phyloP scores from a whole-genome alignment of 176 grass and related monocot species.

The Triticum urartu region DNA sequence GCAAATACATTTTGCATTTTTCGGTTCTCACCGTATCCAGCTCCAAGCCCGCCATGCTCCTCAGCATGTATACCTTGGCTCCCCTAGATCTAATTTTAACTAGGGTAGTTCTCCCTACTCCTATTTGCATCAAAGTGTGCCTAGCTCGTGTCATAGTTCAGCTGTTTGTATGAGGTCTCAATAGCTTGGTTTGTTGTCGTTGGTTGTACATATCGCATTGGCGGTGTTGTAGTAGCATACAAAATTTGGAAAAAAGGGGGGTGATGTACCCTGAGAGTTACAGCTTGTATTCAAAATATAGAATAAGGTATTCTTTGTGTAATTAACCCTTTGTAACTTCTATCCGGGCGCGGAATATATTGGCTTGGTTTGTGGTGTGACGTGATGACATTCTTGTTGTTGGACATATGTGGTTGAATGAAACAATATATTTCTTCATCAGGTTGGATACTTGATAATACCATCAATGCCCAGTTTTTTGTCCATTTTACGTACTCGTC shows the following conservation, averaged over 20 bases:
- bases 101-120: constrained; percentile 19
- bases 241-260: constrained; percentile 10
- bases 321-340: constrained; percentile 52
- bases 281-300: constrained; percentile 52
- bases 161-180: constrained; percentile 16
- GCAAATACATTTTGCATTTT: constrained; percentile 21
- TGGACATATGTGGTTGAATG: background rate
- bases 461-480: background rate
- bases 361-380: constrained; percentile 39
- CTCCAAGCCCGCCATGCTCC: constrained; percentile 29
- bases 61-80: constrained; percentile 39
- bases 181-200: constrained; percentile 39
- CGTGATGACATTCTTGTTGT: background rate
- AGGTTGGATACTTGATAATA: background rate
- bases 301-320: constrained; percentile 75
- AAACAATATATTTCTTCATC: background rate
- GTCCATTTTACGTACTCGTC: background rate
- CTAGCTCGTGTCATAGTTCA: constrained; percentile 4
- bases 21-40: constrained; percentile 23
- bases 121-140: constrained; percentile 37
- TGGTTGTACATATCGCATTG: constrained; percentile 55
- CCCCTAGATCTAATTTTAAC: background rate
- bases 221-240: constrained; percentile 52
- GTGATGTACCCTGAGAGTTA: constrained; percentile 37
- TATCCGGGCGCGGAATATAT: constrained; percentile 23